Evolutionary conservation across 2,329 filamentous ascomycete species (phyloP).

Genomic region (Talaromyces sp.): DNA sequence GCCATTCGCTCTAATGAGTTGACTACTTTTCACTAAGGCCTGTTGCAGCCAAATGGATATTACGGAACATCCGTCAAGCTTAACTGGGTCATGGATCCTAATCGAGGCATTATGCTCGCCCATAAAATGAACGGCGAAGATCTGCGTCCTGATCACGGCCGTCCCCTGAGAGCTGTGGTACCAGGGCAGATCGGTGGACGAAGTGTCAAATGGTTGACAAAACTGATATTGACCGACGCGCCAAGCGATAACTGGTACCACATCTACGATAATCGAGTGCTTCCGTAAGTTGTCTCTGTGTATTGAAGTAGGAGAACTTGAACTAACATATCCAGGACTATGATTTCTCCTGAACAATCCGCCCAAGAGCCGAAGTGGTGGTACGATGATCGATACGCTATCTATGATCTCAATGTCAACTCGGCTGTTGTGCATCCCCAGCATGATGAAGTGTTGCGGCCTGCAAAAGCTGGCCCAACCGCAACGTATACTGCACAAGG

Average conservation of each 20-base stretch:
- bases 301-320: background rate
- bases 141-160: conserved; percentile 79
- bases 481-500: conserved; percentile 65
- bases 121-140: conserved; percentile 87
- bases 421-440: conserved; percentile 76
- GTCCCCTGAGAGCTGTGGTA: conserved; percentile 76
- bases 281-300: conserved; percentile 55
- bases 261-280: conserved; percentile 85
- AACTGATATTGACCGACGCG: conserved; percentile 69
- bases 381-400: conserved; percentile 86
- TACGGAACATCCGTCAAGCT: conserved; percentile 87
- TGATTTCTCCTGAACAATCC: conserved; percentile 71
- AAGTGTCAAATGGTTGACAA: conserved; percentile 90
- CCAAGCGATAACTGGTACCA: conserved; percentile 95
- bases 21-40: conserved; percentile 2
- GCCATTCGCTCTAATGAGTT: conserved; percentile 15
- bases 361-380: conserved; percentile 73
- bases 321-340: conserved; percentile 52
- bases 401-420: conserved; percentile 87
- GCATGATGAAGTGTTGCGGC: conserved; percentile 65
- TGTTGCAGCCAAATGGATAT: conserved; percentile 68
- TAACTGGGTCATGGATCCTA: conserved; percentile 81
- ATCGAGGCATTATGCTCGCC: conserved; percentile 79
- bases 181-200: conserved; percentile 89
- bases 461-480: conserved; percentile 45